These are phyloP conservation scores for Shiraia sp. DNA, from an alignment of 2,329 filamentous ascomycete genomes.

Conservation along the genomic window DNA sequence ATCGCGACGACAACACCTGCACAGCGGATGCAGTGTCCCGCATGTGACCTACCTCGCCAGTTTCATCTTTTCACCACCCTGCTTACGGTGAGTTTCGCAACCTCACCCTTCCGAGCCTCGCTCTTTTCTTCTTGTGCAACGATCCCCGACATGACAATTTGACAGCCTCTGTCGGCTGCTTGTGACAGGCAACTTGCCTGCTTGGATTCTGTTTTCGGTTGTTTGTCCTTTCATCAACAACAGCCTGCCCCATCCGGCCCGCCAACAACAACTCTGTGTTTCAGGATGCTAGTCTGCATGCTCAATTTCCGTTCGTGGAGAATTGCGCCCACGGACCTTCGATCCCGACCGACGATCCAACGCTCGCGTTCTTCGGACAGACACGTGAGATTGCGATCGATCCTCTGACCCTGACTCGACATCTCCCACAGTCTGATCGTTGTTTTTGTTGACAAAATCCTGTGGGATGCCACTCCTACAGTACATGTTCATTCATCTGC, in stretches of 20 bases:
- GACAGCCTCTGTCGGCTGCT: slow-evolving; percentile 3
- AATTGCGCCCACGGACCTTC: slow-evolving; percentile 7
- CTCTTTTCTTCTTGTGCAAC: slow-evolving; percentile 7
- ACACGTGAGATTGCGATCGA: slow-evolving; percentile 14
- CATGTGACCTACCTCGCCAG: slow-evolving; percentile 16
- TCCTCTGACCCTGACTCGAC: slow-evolving; percentile 8
- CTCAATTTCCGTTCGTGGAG: slow-evolving; percentile 10
- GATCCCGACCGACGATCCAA: slow-evolving; percentile 17
- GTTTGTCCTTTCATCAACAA: slow-evolving; percentile 6
- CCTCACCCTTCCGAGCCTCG: slow-evolving; percentile 6
- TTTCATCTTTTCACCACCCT: slow-evolving; percentile 15
- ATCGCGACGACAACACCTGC: slow-evolving; percentile 5
- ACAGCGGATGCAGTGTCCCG: slow-evolving; percentile 14
- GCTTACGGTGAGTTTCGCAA: slow-evolving; percentile 14
- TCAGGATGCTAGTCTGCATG: slow-evolving; percentile 9
- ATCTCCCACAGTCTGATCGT: background rate
- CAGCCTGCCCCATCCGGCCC: slow-evolving; percentile 12
- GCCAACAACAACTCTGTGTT: slow-evolving; percentile 12
- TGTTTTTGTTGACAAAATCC: too few species aligned
- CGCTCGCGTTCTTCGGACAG: slow-evolving; percentile 5
- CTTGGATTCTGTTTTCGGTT: background rate
- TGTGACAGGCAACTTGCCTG: slow-evolving; percentile 8
- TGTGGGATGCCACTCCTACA: too few species aligned
- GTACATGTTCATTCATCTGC: too few species aligned
- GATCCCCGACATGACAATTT: slow-evolving; percentile 7